Base-by-base conservation (phyloP, 345 rosid species). In the Laguncularia racemosa region DNA sequence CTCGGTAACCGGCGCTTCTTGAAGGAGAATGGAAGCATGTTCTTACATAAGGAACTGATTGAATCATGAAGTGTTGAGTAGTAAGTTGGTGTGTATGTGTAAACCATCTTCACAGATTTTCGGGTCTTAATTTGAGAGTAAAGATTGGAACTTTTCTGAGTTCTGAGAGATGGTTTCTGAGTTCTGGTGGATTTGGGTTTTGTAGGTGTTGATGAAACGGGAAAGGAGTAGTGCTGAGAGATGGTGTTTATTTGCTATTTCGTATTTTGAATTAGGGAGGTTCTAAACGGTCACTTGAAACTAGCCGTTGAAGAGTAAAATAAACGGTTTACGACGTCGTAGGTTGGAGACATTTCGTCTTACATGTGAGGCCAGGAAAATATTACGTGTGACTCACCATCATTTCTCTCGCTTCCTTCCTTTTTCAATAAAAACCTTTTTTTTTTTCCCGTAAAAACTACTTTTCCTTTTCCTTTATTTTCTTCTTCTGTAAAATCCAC, bases 21-120 rank as follows among this genome's bases (percentile, higher is more conserved):
- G 60, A 79, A 76, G 55, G 88, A 84, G 58, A 84, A 78, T 2
- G 95, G 95, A 52, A 86, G 81, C 57, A 86, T 74, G 19, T 59
- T 84, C 70, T 86, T 86, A 86, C 95, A 86, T 23, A 86, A 74
- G 16, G 88, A 84, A 55, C 90, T 73, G 81, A 86, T 80, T 18
- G 95, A 86, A 50, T 86, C 90, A 16, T 86, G 89, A 62, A 84
- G 78, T 14, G 80, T 68, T 16, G 95, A 81, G 78, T 86, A 86
- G 78, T 86, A 86, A 6, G 88, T 54, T 43, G 90, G 88, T 45
- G 90, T 84, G 70, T 86, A 86, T 16, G 75, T 52, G 72, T 84
- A 68, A 60, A 73, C 79, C 88, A 81, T 86, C 70, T 76, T 23
- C 10, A 7, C 40, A 33, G 7, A 33, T 33, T 33, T 33, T 6